Conservation (phyloP, 2,329 filamentous ascomycete genomes). For the Colletotrichum scovillei region DNA sequence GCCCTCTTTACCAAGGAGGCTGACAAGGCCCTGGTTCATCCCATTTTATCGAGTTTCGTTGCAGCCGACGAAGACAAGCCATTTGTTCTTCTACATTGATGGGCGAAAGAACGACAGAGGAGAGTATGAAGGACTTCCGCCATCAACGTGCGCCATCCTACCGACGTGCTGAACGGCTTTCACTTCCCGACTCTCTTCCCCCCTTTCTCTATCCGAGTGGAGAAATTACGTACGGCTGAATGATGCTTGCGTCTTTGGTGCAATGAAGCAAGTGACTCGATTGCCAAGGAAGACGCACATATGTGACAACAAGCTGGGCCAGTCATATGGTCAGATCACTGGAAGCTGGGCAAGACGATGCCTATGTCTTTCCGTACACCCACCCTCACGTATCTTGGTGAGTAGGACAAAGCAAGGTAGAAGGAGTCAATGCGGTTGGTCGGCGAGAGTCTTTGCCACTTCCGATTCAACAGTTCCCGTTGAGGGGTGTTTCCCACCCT, state of each 20-base stretch:
- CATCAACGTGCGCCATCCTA: conserved; percentile 18
- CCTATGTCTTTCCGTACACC: background rate
- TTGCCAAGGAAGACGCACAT: conserved; percentile 17
- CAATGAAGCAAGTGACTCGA: background rate
- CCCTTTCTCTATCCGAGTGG: background rate
- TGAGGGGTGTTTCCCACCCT: background rate
- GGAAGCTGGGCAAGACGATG: background rate
- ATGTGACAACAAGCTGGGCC: background rate
- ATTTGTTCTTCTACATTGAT: conserved; percentile 15
- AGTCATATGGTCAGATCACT: background rate
- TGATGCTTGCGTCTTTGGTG: background rate
- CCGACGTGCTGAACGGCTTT: background rate
- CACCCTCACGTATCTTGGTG: background rate
- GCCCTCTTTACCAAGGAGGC: background rate
- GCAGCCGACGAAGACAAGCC: conserved; percentile 12
- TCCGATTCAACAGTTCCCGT: background rate
- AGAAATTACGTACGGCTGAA: too few species aligned
- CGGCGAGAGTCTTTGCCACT: background rate
- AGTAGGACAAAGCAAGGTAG: conserved; percentile 4
- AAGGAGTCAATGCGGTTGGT: conserved; percentile 5
- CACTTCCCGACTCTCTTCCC: background rate
- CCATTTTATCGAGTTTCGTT: background rate
- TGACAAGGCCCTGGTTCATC: background rate
- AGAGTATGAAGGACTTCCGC: background rate
- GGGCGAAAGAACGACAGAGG: background rate